These are phyloP conservation scores for Diaporthe vaccinii DNA, from an alignment of 2,329 filamentous ascomycete genomes.

Conservation along the genomic window DNA sequence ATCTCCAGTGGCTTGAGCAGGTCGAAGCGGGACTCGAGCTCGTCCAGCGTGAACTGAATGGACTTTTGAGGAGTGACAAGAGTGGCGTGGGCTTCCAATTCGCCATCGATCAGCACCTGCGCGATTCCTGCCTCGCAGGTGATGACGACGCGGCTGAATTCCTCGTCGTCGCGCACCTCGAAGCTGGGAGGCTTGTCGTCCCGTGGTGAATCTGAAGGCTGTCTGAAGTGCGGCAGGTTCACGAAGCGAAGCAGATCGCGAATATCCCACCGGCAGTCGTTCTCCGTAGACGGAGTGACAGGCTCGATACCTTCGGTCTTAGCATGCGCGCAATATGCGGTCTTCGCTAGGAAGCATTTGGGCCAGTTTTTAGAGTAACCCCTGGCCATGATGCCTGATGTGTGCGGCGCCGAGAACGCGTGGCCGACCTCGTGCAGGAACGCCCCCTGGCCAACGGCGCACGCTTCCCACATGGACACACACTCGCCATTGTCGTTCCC, in stretches of 20 bases:
- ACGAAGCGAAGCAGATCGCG: conserved; percentile 77
- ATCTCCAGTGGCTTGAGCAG: conserved; percentile 48
- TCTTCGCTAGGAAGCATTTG: conserved; percentile 55
- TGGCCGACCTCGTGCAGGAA: conserved; percentile 81
- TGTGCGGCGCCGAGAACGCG: conserved; percentile 77
- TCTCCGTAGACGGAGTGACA: conserved; percentile 55
- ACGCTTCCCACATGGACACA: conserved; percentile 59
- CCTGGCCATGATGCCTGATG: conserved; percentile 74
- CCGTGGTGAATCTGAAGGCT: conserved; percentile 69
- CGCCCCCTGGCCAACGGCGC: conserved; percentile 72
- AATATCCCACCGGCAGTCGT: conserved; percentile 78
- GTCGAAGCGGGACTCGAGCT: conserved; percentile 51
- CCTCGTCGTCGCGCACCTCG: conserved; percentile 12
- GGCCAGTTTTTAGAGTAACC: conserved; percentile 59
- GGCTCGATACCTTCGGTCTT: conserved; percentile 4
- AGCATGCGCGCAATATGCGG: conserved; percentile 33
- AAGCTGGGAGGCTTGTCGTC: conserved; percentile 40
- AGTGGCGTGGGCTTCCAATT: not conserved
- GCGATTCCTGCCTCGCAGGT: conserved; percentile 44
- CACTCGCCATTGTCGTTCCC: conserved; percentile 59
- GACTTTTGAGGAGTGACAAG: not conserved
- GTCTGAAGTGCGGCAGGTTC: conserved; percentile 76
- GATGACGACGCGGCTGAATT: conserved; percentile 43
- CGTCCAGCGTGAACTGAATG: conserved; percentile 17
- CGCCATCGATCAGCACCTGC: conserved; percentile 40